Base-by-base conservation (phyloP, 805 yeast genomes). In the Candida patagonica region DNA sequence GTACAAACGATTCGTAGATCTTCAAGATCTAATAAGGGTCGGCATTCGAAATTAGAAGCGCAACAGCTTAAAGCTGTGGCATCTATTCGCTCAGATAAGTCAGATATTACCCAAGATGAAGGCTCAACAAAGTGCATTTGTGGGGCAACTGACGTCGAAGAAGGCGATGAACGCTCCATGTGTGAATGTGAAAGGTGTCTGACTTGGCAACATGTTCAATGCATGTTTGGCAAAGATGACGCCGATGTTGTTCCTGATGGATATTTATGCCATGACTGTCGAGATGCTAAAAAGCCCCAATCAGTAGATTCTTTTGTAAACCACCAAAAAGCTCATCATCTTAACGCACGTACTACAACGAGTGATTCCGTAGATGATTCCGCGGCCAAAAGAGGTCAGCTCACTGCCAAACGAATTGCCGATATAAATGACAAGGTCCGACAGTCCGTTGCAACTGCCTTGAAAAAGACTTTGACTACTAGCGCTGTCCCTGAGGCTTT, bases 121-220 rank as follows among this genome's bases (percentile, higher is more conserved):
- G 51, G 46, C 30, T 49, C 47, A 34, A 47, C 51, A 5, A 40
- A 54, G 5, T 59, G 63, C 35, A 46, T 53, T 7, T 60, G 63
- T 44, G 63, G 62, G 3, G 50, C 46, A n/a, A 46, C 40, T 1
- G 41, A 41, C 4, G 51, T 42, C 15, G 59, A 47, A 5, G 55
- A 60, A 12, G 62, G 54, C 33, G 64, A 64, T 20, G 65, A 61
- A 20, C 72, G 76, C 16, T 56, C 61, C 13, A 76, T 78, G 80
- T 71, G 74, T 16, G 75, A 74, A 54, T 80, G 88, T 58, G 84
- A 76, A 35, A 53, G 58, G 26, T 80, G 88, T 54, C 53, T 64
- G 37, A 68, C 76, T 4, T 80, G 86, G 86, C 88, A 80, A 56
- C 88, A 80, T 53, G 69, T 76, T 12, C 60, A 52, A 41, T 80